Evolutionary conservation across 106 monocot species (phyloP).

Genomic region (Dendrobium huoshanense): DNA sequence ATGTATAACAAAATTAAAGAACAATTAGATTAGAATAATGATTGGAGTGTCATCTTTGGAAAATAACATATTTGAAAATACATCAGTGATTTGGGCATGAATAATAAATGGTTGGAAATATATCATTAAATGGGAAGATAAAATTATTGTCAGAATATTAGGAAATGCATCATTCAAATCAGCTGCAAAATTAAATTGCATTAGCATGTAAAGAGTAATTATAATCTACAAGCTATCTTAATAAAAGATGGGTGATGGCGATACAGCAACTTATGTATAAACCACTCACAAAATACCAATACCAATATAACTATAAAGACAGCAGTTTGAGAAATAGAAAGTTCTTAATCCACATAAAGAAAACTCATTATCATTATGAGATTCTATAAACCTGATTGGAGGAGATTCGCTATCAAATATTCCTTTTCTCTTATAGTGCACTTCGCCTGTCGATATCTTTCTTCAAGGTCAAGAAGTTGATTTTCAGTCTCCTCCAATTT

Average conservation of each 20-base stretch:
- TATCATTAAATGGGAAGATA: not conserved
- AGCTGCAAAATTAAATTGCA: not conserved
- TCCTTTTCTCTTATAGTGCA: slow-evolving; percentile 86
- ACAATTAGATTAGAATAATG: too few species aligned
- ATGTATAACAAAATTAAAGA: too few species aligned
- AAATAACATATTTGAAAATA: not conserved
- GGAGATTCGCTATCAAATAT: slow-evolving; percentile 79
- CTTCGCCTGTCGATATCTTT: slow-evolving; percentile 82
- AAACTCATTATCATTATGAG: not conserved
- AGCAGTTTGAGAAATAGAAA: not conserved
- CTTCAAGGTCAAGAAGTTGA: slow-evolving; percentile 71
- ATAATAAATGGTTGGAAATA: not conserved
- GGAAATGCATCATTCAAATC: too few species aligned
- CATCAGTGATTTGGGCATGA: not conserved
- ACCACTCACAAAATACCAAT: not conserved
- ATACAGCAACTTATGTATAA: not conserved
- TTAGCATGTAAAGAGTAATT: not conserved
- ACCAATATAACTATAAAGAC: not conserved
- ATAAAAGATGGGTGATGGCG: not conserved
- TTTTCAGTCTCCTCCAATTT: slow-evolving; percentile 62
- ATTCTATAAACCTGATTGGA: slow-evolving; percentile 61
- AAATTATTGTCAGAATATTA: too few species aligned
- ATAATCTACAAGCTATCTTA: not conserved
- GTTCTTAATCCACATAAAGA: not conserved
- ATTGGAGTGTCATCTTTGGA: not conserved